Evolutionary conservation across 257 asterid genomes (phyloP).

Genomic region (Nicotiana attenuata): DNA sequence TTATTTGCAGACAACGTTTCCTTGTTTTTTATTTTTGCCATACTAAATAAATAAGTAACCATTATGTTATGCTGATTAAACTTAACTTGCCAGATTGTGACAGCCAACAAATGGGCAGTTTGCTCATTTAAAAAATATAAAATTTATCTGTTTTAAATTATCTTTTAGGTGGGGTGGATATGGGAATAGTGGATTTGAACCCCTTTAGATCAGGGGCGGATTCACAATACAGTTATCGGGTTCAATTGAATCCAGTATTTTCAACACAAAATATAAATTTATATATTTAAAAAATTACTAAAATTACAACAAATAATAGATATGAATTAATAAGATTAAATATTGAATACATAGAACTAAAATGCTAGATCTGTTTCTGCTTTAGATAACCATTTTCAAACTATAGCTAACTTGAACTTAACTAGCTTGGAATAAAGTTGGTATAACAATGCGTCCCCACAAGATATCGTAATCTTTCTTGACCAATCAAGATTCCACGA

Average conservation of each 20-base stretch:
- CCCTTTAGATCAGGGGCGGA: no score
- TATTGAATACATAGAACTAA: no score
- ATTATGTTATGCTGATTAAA: not conserved
- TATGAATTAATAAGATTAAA: no score
- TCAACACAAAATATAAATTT: no score
- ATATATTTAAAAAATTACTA: no score
- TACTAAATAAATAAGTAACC: not conserved
- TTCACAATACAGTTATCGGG: no score
- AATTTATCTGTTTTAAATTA: no score
- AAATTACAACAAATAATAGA: no score
- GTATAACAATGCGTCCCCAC: constrained; percentile 4
- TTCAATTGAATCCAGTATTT: no score
- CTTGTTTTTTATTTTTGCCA: not conserved
- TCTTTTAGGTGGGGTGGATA: no score
- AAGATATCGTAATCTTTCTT: not conserved
- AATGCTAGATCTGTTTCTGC: no score
- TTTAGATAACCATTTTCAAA: not conserved
- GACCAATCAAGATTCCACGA: not conserved
- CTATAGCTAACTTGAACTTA: not conserved
- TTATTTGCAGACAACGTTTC: not conserved
- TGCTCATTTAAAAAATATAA: not conserved
- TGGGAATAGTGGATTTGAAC: no score
- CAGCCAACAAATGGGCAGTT: not conserved
- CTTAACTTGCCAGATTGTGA: not conserved
- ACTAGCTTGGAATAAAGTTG: constrained; percentile 6